Evolutionary conservation across 257 asterid genomes (phyloP).

Genomic region (Lithospermum erythrorhizon): DNA sequence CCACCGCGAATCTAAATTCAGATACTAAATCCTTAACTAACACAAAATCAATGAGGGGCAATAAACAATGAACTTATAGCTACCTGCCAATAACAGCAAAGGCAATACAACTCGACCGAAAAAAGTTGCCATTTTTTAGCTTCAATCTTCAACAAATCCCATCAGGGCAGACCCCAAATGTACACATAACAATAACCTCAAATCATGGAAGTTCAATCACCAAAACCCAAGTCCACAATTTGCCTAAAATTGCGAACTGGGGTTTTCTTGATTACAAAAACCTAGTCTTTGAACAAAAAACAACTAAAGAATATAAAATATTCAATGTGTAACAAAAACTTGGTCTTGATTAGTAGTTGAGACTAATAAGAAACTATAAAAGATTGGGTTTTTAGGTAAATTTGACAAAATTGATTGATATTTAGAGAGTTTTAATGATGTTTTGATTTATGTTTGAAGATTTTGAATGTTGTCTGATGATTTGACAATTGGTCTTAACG

Average conservation of each 20-base stretch:
- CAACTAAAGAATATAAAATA: no score
- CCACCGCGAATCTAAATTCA: no score
- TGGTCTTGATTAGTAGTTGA: neutral
- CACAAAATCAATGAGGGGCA: neutral
- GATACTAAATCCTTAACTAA: neutral
- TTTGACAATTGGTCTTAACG: neutral
- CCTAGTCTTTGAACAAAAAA: no score
- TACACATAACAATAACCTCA: constrained; percentile 3
- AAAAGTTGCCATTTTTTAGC: constrained; percentile 47
- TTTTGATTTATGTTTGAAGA: no score
- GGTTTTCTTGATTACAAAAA: neutral
- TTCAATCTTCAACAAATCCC: constrained; percentile 20
- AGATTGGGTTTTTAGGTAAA: neutral
- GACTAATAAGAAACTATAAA: neutral
- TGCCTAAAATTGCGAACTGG: constrained; percentile 2
- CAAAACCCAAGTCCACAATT: constrained; percentile 1
- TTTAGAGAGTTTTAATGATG: neutral
- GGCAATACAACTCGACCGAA: constrained; percentile 64
- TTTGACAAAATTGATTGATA: neutral
- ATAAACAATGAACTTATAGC: constrained; percentile 4
- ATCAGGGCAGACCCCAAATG: constrained; percentile 7
- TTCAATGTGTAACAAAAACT: neutral
- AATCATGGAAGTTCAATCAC: neutral
- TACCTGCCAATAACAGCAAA: constrained; percentile 61
- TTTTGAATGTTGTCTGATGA: no score